Percentiles rank a stretch among this genome's conserved stretches.
These are phyloP conservation scores for Cutaneotrichosporon spelunceum DNA, from an alignment of 1,284 basidiomycete species.

Conservation along the genomic window DNA sequence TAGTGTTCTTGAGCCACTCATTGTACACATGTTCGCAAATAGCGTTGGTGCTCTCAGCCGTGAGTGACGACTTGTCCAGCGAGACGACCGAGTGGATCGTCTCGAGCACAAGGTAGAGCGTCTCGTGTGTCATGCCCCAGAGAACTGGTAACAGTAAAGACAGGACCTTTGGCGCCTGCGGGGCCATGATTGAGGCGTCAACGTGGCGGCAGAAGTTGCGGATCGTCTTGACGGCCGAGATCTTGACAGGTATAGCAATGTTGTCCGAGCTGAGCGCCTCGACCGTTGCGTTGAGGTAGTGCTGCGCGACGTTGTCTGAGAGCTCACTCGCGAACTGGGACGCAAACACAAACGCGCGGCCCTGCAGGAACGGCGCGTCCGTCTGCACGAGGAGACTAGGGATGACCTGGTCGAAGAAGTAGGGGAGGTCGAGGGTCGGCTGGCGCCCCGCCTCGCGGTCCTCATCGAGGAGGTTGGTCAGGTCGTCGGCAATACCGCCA, in stretches of 20 bases:
- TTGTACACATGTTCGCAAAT: slow-evolving; percentile 66
- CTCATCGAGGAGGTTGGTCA: slow-evolving; percentile 72
- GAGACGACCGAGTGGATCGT: slow-evolving; percentile 73
- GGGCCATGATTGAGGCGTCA: slow-evolving; percentile 57
- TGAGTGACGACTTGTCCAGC: slow-evolving; percentile 69
- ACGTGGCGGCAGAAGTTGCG: slow-evolving; percentile 64
- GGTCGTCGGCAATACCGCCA: slow-evolving; percentile 75
- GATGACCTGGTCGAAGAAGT: slow-evolving; percentile 71
- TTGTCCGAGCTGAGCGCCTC: slow-evolving; percentile 72
- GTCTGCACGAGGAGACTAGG: slow-evolving; percentile 62
- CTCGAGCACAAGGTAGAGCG: slow-evolving; percentile 85
- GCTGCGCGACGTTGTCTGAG: slow-evolving; percentile 66
- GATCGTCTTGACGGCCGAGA: slow-evolving; percentile 88
- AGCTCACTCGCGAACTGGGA: slow-evolving; percentile 79
- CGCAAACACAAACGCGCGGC: slow-evolving; percentile 89
- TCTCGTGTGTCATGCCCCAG: slow-evolving; percentile 74
- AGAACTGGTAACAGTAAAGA: slow-evolving; percentile 80
- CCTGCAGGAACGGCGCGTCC: slow-evolving; percentile 89
- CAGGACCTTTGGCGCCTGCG: slow-evolving; percentile 72
- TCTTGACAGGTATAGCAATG: slow-evolving; percentile 77
- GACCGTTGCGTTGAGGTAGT: slow-evolving; percentile 82
- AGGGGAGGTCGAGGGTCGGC: slow-evolving; percentile 71
- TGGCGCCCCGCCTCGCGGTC: slow-evolving; percentile 60
- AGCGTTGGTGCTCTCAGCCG: slow-evolving; percentile 61
- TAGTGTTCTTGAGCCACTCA: slow-evolving; percentile 78